phyloP scores from a whole-genome alignment of 139 green algal genomes.

The Coelastrella sp. region DNA sequence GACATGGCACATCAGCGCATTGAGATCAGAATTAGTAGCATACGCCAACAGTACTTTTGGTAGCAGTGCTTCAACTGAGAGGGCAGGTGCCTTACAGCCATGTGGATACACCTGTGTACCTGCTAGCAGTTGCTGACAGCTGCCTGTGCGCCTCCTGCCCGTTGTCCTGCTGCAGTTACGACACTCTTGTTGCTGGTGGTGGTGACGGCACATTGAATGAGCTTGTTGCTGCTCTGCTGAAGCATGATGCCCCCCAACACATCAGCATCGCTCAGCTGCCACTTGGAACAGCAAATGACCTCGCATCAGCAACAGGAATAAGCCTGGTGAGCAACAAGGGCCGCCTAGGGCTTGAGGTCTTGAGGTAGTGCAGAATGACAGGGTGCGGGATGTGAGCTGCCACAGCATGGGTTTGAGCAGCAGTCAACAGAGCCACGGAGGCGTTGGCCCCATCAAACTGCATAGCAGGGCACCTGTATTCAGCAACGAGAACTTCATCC shows the following conservation, averaged over 20 bases:
- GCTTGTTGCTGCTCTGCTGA: slow-evolving; percentile 61
- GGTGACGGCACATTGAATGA: slow-evolving; percentile 67
- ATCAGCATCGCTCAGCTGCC: slow-evolving; percentile 58
- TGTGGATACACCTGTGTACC: neutral
- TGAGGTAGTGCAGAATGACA: no score
- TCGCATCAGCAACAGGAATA: slow-evolving; percentile 61
- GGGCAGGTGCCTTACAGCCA: neutral
- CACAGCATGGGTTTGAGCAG: no score
- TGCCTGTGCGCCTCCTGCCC: neutral
- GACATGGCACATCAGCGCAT: no score
- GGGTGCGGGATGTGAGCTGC: no score
- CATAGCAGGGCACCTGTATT: no score
- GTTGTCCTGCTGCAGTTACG: neutral
- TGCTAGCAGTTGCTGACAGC: neutral
- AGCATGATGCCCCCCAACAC: slow-evolving; percentile 1
- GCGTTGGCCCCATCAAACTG: no score
- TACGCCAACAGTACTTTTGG: no score
- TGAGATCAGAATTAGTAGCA: no score
- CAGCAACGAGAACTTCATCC: no score
- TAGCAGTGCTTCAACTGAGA: neutral
- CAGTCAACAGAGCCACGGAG: no score
- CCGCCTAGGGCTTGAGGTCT: no score
- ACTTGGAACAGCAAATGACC: slow-evolving; percentile 67
- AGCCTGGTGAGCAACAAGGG: slow-evolving; percentile 41
- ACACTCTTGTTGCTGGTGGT: slow-evolving; percentile 64